phyloP scores from a whole-genome alignment of 768 basidiomycete species.

The Russula sp. region DNA sequence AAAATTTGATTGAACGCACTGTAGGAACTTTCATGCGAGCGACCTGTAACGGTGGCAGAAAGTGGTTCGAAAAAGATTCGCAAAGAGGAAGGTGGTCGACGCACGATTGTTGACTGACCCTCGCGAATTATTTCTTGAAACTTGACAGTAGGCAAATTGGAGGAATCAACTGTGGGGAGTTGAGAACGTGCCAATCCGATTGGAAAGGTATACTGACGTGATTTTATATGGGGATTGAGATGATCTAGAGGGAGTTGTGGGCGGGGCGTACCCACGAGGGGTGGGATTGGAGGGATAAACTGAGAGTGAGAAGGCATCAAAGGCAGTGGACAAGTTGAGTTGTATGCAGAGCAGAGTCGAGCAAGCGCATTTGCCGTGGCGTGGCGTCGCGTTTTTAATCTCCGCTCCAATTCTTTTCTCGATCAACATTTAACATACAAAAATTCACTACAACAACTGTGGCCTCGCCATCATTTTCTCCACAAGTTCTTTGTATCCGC shows the following conservation, averaged over 20 bases:
- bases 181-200: slow-evolving; percentile 20
- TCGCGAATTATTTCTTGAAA: slow-evolving; percentile 88
- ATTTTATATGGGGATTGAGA: slow-evolving; percentile 25
- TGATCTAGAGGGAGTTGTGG: slow-evolving; percentile 22
- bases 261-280: slow-evolving; percentile 16
- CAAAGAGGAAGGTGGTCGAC: slow-evolving; percentile 24
- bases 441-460: slow-evolving; percentile 36
- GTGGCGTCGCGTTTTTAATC: slow-evolving; percentile 11
- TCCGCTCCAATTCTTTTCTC: slow-evolving; percentile 3
- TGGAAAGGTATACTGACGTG: slow-evolving; percentile 23
- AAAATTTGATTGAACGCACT: slow-evolving; percentile 26
- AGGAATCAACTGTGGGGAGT: slow-evolving; percentile 31
- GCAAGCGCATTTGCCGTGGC: neutral
- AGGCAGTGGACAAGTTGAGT: slow-evolving; percentile 2
- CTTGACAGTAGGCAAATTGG: slow-evolving; percentile 66
- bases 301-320: slow-evolving; percentile 20
- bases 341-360: neutral
- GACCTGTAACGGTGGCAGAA: slow-evolving; percentile 42
- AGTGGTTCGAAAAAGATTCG: slow-evolving; percentile 5
- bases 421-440: slow-evolving; percentile 1
- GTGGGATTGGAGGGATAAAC: slow-evolving; percentile 6
- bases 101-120: slow-evolving; percentile 76
- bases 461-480: slow-evolving; percentile 66
- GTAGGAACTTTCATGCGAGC: slow-evolving; percentile 88
- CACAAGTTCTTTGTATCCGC: slow-evolving; percentile 53